Percentiles rank a stretch among this genome's conserved stretches.
Evolutionary conservation across 2,329 filamentous ascomycete genomes (phyloP).

Genomic region (Dothistroma pini): DNA sequence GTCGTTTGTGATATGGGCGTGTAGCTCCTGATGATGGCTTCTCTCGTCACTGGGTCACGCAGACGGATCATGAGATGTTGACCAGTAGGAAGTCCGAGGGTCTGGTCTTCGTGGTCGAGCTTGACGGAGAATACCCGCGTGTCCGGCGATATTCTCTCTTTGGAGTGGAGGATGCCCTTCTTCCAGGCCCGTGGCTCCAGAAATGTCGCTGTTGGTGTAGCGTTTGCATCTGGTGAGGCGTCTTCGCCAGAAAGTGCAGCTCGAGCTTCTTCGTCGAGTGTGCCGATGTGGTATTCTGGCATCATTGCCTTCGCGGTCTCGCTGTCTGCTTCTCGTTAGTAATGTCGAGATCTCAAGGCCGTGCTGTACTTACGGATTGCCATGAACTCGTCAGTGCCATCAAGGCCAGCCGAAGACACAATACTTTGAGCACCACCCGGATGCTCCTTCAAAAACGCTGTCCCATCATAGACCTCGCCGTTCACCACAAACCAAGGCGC

Average conservation of each 20-base stretch:
- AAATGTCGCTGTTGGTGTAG: slow-evolving; percentile 58
- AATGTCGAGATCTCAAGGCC: background rate
- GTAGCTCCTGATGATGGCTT: slow-evolving; percentile 79
- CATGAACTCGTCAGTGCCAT: slow-evolving; percentile 84
- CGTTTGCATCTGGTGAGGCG: slow-evolving; percentile 40
- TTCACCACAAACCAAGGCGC: slow-evolving; percentile 85
- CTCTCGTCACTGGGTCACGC: slow-evolving; percentile 64
- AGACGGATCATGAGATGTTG: slow-evolving; percentile 85
- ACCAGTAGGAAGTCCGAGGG: slow-evolving; percentile 73
- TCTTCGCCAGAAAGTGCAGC: slow-evolving; percentile 49
- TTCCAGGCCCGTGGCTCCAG: slow-evolving; percentile 69
- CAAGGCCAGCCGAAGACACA: slow-evolving; percentile 72
- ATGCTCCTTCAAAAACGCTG: slow-evolving; percentile 72
- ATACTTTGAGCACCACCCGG: slow-evolving; percentile 86
- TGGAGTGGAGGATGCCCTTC: slow-evolving; percentile 66
- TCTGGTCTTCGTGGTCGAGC: slow-evolving; percentile 67
- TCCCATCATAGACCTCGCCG: slow-evolving; percentile 86
- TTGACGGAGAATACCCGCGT: slow-evolving; percentile 77
- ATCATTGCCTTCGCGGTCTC: slow-evolving; percentile 93
- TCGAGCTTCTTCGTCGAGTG: slow-evolving; percentile 60
- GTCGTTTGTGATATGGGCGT: slow-evolving; percentile 70
- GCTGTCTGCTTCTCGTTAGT: slow-evolving; percentile 59
- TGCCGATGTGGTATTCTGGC: slow-evolving; percentile 77
- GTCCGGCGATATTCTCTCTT: slow-evolving; percentile 69
- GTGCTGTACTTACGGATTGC: slow-evolving; percentile 68